Base-by-base conservation (phyloP, 2,329 filamentous ascomycete species). In the Phaeosphaeria sp. region DNA sequence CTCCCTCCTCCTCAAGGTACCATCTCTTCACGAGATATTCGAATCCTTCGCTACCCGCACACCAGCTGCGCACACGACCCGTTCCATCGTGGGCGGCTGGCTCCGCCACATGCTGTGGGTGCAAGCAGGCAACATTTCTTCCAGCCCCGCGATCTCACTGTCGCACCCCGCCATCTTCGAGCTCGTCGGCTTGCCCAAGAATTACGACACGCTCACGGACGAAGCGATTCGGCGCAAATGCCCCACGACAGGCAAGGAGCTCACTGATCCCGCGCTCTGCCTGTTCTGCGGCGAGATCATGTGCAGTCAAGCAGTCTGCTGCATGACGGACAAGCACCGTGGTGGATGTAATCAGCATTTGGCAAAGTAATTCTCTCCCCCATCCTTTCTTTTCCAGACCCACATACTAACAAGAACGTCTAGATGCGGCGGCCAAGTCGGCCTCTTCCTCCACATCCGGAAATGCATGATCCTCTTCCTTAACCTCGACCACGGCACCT, bases 271-370 rank as follows among this genome's bases (percentile, higher is more conserved):
- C 0, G 91, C 91, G 63, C 87, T 99, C 39, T 99, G 95, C 73
- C 84, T 99, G 40, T 92, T 97, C 80, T 99, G 95, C 73, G 94
- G 95, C 33, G 93, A 93, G n/a, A 92, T 99, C 42, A 94, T 97
- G 78, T 99, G 95, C 78, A 92, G 91, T 9, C 95, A 99, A 80
- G 92, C 91, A 46, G 90, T 93, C 47, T 99, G 95, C 80, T 99
- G 95, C 75, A 87, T 91, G 72, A 88, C 88, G 67, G 83, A 87
- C 58, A 86, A 86, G 56, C 78, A 77, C 45, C 77, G 81, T 40
- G 65, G 77, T 68, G 42, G 96, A 30, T 94, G 91, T 63, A 93
- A 94, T 77, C 92, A 96, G 79, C 95, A 99, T 79, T 88, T 97
- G 82, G 81, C 85, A 63, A 93, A 89, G 91, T 96, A 83, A 79